phyloP scores from a whole-genome alignment of 352 stramenopile genomes.

The Globisporangium nunn region DNA sequence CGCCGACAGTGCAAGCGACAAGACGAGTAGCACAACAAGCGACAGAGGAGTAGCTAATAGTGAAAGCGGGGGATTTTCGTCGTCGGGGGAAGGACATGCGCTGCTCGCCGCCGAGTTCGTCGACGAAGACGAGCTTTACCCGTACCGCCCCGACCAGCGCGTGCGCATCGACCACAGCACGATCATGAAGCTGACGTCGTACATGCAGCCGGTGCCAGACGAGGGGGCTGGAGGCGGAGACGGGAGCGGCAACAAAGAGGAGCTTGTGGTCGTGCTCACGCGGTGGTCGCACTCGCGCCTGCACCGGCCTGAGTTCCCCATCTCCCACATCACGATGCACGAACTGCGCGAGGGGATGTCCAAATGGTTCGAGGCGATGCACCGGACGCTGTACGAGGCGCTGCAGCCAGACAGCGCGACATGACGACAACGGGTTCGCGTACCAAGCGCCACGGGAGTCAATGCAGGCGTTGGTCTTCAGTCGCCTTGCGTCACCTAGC shows the following conservation, averaged over 20 bases:
- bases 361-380: conserved; percentile 6
- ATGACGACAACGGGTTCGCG: background rate
- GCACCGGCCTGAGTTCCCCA: conserved; percentile 19
- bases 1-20: conserved; percentile 15
- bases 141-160: conserved; percentile 31
- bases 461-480: background rate
- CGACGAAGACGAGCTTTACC: conserved; percentile 34
- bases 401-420: background rate
- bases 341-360: conserved; percentile 4
- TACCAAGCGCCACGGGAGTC: too few species aligned
- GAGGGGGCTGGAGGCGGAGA: conserved; percentile 8
- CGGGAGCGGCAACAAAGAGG: background rate
- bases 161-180: conserved; percentile 34
- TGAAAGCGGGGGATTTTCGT: background rate
- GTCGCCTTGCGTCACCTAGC: background rate
- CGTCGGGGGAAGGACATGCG: conserved; percentile 16
- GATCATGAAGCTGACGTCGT: conserved; percentile 18
- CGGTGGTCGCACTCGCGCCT: conserved; percentile 36
- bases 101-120: conserved; percentile 32
- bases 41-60: background rate
- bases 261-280: conserved; percentile 36
- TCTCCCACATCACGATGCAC: conserved; percentile 6
- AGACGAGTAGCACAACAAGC: background rate
- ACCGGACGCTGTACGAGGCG: conserved; percentile 1
- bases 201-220: conserved; percentile 11